Evolutionary conservation across 1,284 basidiomycete genomes (phyloP), one percentile per base, ranked within the genome.

Genomic region (Cryptococcus neoformans): DNA sequence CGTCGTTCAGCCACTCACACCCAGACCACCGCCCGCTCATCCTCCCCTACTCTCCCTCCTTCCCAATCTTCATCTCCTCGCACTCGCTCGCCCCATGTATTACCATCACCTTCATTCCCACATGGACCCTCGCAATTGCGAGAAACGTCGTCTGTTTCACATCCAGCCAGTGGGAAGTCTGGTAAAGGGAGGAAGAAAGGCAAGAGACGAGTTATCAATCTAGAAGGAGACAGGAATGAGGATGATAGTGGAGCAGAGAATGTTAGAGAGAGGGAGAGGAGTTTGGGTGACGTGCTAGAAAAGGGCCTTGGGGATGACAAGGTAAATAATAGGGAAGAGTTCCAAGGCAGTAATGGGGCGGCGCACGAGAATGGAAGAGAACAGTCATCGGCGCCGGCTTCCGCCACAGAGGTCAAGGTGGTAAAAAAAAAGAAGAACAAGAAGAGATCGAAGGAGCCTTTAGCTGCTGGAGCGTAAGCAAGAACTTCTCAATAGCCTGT

Each of bases 171-270:
- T 28, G 28, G 40, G 9, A 47, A 51, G 17, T 38, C 12, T 40
- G 39, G 49, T 39, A 41, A 41, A 36, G 52, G 45, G 41, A 69
- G 66, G 51, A 58, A 60, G 11, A 62, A 57, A 39, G 53, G 56
- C 9, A 46, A 45, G 17, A 54, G 69, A 49, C 49, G 69, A 34
- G 64, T 71, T 11, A 67, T 71, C 48, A 60, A 67, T 38, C 61
- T 71, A 0, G 67, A 70, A 11, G 49, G 28, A 35, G 38, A 40
- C 7, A 21, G 36, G 14, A 28, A 8, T 5, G 41, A n/a, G 10
- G 16, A 8, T 35, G 47, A 38, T 9, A 28, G 11, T 36, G 42
- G 41, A 34, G n/a, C 14, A 9, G 48, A 41, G n/a, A 3, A 34
- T 14, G 46, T 28, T 34, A 12, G 34, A 34, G 41, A 28, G 45